These are phyloP conservation scores for Penicillium alfredii DNA, from an alignment of 495 filamentous ascomycete genomes.

Conservation along the genomic window DNA sequence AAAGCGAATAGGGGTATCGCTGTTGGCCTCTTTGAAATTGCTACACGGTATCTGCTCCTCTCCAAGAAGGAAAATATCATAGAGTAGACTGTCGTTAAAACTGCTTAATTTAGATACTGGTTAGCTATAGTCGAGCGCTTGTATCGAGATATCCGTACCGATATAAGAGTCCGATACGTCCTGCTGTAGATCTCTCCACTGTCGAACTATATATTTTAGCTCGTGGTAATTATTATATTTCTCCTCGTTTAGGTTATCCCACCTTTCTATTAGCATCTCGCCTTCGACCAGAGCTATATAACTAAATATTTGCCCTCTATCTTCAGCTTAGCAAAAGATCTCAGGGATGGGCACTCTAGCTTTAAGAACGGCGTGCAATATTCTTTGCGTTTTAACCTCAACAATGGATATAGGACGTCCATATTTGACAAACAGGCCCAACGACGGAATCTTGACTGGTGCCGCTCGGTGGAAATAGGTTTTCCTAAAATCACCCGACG, in stretches of 20 bases:
- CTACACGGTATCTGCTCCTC: slow-evolving; percentile 19
- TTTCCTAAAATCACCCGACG: slow-evolving; percentile 7
- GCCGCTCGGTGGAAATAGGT: slow-evolving; percentile 13
- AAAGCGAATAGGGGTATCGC: slow-evolving; percentile 8
- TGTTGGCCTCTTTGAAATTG: slow-evolving; percentile 20
- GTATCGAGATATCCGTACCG: too few relatives aligned
- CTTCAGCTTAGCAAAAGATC: slow-evolving; percentile 42
- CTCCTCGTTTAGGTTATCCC: slow-evolving; percentile 27
- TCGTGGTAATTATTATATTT: slow-evolving; percentile 33
- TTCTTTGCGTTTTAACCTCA: slow-evolving; percentile 39
- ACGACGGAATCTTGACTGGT: slow-evolving; percentile 34
- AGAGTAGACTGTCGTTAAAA: slow-evolving; percentile 16
- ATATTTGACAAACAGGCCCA: slow-evolving; percentile 44
- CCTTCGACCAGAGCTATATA: slow-evolving; percentile 43
- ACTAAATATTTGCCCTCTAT: slow-evolving; percentile 39
- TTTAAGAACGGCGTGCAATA: slow-evolving; percentile 26
- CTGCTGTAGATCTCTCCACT: too few relatives aligned
- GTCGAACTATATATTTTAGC: slow-evolving; percentile 24
- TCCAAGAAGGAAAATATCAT: slow-evolving; percentile 23
- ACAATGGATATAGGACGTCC: slow-evolving; percentile 31
- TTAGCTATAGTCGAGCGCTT: too few relatives aligned
- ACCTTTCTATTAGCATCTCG: slow-evolving; percentile 31
- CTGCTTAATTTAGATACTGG: too few relatives aligned
- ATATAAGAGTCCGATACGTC: too few relatives aligned
- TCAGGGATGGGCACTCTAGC: slow-evolving; percentile 38